Evolutionary conservation across 75 land plant genomes (phyloP).

Genomic region (Larix kaempferi): DNA sequence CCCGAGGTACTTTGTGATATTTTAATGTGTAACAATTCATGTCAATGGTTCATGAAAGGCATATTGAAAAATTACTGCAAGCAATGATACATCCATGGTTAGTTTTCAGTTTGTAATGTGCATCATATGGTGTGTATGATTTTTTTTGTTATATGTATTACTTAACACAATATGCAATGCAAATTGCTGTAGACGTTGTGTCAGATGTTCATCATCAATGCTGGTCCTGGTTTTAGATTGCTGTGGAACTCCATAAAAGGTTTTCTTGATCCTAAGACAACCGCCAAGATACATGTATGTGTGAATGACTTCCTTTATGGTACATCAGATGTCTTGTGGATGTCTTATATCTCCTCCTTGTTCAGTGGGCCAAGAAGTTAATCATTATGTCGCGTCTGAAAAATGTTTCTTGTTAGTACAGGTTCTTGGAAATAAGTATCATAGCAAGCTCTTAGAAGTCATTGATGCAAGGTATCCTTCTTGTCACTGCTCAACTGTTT

Average conservation of each 20-base stretch:
- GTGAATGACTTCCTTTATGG: background rate
- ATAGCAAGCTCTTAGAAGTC: conserved; percentile 78
- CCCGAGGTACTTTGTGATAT: conserved; percentile 55
- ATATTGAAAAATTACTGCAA: background rate
- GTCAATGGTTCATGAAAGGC: background rate
- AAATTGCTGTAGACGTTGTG: conserved; percentile 62
- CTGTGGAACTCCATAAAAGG: conserved; percentile 80
- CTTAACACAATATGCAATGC: conserved; percentile 2
- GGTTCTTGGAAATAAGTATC: conserved; percentile 89
- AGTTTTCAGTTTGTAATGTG: background rate
- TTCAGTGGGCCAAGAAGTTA: background rate
- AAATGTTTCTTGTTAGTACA: conserved; percentile 19
- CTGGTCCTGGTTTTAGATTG: conserved; percentile 87
- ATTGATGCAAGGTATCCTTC: conserved; percentile 78
- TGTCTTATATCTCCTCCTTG: background rate
- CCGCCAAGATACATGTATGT: conserved; percentile 80
- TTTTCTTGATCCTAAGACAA: conserved; percentile 84
- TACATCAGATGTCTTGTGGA: no score
- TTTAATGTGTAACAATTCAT: conserved; percentile 5
- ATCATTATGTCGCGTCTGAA: background rate
- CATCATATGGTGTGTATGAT: background rate
- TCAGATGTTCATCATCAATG: conserved; percentile 91
- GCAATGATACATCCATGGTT: background rate
- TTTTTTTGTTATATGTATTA: background rate
- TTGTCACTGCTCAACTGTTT: background rate